Conservation (phyloP, 139 green algal species). For the Chlamydomonas sp. region DNA sequence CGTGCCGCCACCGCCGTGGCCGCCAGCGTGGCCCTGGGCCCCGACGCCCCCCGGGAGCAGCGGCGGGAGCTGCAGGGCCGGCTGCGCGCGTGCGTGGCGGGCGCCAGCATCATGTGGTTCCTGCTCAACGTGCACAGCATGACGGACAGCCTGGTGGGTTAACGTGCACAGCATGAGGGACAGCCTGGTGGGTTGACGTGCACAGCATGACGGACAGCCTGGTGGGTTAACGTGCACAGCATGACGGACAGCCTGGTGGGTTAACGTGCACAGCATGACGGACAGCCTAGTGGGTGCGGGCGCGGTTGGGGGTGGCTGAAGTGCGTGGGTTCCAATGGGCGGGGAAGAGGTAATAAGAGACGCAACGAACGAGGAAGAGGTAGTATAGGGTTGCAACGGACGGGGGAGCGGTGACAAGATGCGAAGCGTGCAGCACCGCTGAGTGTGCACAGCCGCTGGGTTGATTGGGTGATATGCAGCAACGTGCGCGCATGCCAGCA, state of each 20-base stretch:
- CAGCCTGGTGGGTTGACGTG: neutral
- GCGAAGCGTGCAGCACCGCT: too few species aligned
- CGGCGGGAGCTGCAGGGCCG: neutral
- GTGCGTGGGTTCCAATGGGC: too few species aligned
- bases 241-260: neutral
- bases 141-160: neutral
- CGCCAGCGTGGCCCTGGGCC: constrained; percentile 1
- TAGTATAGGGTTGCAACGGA: too few species aligned
- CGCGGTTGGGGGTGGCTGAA: too few species aligned
- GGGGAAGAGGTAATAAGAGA: too few species aligned
- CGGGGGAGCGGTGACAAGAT: too few species aligned
- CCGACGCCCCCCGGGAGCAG: neutral
- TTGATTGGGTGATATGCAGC: too few species aligned
- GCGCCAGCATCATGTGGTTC: constrained; percentile 3
- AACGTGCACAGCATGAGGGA: neutral
- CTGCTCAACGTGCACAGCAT: neutral
- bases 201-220: neutral
- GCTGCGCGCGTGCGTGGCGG: constrained; percentile 3
- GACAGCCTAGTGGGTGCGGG: neutral
- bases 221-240: neutral
- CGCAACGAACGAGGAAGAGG: too few species aligned
- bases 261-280: neutral
- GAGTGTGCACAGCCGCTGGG: too few species aligned
- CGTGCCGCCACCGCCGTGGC: neutral
- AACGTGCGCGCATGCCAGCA: too few species aligned